Conservation (phyloP, 257 asterid genomes). For the Ligustrum vulgare region DNA sequence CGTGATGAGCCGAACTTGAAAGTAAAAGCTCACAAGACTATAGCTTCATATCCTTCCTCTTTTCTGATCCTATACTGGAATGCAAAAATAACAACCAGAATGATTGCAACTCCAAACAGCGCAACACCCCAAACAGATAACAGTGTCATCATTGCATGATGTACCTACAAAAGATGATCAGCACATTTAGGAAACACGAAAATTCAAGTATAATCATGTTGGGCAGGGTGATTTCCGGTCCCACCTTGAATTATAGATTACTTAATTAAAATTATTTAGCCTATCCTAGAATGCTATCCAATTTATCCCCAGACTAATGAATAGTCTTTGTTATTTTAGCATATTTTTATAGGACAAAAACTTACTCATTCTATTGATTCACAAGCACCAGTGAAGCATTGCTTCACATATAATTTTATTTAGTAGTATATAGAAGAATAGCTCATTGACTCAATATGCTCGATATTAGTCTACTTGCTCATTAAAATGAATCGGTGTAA, state of each 20-base stretch:
- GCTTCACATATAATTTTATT: neutral
- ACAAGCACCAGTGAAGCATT: neutral
- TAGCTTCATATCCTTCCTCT: conserved; percentile 44
- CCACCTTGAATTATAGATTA: neutral
- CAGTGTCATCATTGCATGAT: conserved; percentile 13
- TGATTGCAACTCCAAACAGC: conserved; percentile 30
- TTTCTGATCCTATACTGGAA: conserved; percentile 24
- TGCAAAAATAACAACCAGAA: conserved; percentile 27
- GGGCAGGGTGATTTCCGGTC: neutral
- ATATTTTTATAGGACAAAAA: neutral
- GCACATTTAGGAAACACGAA: neutral
- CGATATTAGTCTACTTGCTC: too few species aligned
- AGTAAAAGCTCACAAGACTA: conserved; percentile 3
- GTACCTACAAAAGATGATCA: conserved; percentile 35
- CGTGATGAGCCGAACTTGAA: neutral
- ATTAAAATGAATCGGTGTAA: too few species aligned
- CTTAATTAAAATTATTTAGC: too few species aligned
- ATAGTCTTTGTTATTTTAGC: neutral
- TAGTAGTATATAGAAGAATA: too few species aligned
- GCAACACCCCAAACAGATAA: conserved; percentile 31
- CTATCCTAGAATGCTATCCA: neutral
- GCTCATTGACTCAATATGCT: too few species aligned
- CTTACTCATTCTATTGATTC: neutral
- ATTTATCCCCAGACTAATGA: too few species aligned
- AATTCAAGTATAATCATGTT: neutral